A percentile compares a stretch with the other conserved stretches of the same genome.
Evolutionary conservation across 176 grass and related monocot genomes (phyloP).

Genomic region (barley (Hordeum vulgare)): MorexV3_pseudomolecules_assembly NC_058521.1:565928764-565929263

Average conservation of each 20-base stretch:
- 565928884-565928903: not conserved
- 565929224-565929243: too few species aligned
- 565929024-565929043: not conserved
- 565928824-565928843: not conserved
- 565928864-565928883: not conserved
- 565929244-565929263: too few species aligned
- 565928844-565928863: not conserved
- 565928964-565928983: not conserved
- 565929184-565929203: too few species aligned
- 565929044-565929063: not conserved
- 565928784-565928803: too few species aligned
- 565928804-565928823: not conserved
- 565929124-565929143: too few species aligned
- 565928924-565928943: not conserved
- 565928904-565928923: not conserved
- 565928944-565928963: not conserved
- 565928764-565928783: too few species aligned
- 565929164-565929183: too few species aligned
- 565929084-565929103: too few species aligned
- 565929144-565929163: too few species aligned
- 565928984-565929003: not conserved
- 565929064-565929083: not conserved
- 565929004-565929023: not conserved
- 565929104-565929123: too few species aligned
- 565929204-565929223: too few species aligned